Evolutionary conservation across 768 basidiomycete genomes (phyloP), one percentile per base, ranked within the genome.

Genomic region (Russula emetica): DNA sequence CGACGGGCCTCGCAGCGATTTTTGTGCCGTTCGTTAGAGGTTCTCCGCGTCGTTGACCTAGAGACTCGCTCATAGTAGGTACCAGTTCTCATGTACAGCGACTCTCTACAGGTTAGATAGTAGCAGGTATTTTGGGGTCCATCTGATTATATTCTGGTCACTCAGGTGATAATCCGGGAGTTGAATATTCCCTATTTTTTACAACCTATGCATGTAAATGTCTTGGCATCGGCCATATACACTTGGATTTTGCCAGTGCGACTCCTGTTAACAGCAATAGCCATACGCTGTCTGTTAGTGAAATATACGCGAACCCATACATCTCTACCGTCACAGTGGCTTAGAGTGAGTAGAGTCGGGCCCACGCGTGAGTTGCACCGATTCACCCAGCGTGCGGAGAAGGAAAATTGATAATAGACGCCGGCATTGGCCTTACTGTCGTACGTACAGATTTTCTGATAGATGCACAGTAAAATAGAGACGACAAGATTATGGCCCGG

Each of bases 181-280:
- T 52, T 63, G 16, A 54, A 63, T 11, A 14, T 59, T 5, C 62
- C 58, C n/a, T 59, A 44, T 16, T 54, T 36, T 59, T 20, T 54
- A 47, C 26, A 63, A 63, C 44, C 51, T 59, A 45, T 63, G 24
- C 28, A 44, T 54, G 8, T 34, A n/a, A 16, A 10, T 5, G 14
- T 11, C 51, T 24, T 5, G 6, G 14, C n/a, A 52, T 44, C 38
- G 8, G 6, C 26, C 3, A 10, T 34, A 5, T 44, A 5, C 40
- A 26, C 57, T 71, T 75, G 66, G 75, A 67, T 52, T 32, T 34
- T 10, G 44, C 16, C 22, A 5, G 32, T n/a, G 24, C 26, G 30
- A 34, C 38, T 2, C 30, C 40, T 14, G 40, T 63, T 51, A 32
- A 22, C 56, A 62, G 50, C n/a, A 57, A 62, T 36, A 5, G 18